phyloP scores from a whole-genome alignment of 228 moss, liverwort and hornwort species.

The Sphagnum magellanicum region DNA sequence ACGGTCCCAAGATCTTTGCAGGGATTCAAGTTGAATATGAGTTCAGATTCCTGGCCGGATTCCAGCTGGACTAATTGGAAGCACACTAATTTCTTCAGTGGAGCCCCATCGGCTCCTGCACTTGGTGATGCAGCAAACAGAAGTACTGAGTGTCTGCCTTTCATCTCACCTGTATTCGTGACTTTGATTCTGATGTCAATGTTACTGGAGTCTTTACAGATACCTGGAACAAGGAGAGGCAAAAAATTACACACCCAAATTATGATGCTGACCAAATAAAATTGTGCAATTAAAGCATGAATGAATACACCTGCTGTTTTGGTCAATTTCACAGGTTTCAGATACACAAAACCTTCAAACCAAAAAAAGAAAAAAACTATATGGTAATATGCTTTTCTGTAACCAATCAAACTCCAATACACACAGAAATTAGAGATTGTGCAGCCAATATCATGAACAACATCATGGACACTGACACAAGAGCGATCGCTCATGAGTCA shows the following conservation, averaged over 20 bases:
- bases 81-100: conserved; percentile 8
- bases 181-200: conserved; percentile 11
- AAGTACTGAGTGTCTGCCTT: conserved; percentile 15
- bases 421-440: no score
- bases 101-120: conserved; percentile 15
- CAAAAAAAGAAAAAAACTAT: no score
- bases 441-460: no score
- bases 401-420: no score
- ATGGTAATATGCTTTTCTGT: no score
- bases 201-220: neutral
- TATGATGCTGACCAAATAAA: neutral
- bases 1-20: conserved; percentile 2
- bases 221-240: neutral
- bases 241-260: neutral
- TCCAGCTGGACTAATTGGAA: conserved; percentile 24
- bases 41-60: conserved; percentile 3
- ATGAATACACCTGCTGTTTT: no score
- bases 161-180: conserved; percentile 14
- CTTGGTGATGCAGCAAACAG: conserved; percentile 12
- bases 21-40: conserved; percentile 11
- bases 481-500: no score
- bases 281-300: no score
- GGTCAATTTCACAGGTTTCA: no score
- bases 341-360: no score
- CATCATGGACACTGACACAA: no score